Percentiles rank a stretch among this genome's conserved stretches.
These are phyloP conservation scores for Glycine soja DNA, from an alignment of 306 rosid genomes.

Conservation along the genomic window DNA sequence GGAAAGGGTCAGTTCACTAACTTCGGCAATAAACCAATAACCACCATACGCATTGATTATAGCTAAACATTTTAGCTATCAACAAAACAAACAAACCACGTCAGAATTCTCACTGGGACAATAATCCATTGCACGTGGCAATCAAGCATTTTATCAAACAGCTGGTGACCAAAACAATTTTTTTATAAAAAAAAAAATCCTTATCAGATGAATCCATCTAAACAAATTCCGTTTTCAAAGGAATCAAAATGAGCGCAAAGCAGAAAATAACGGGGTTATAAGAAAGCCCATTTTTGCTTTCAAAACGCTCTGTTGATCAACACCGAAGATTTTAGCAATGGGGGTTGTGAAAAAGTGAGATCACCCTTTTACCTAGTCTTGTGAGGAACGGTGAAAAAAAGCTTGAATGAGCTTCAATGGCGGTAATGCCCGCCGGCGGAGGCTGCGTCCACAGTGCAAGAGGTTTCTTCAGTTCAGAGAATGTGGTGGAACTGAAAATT, in stretches of 20 bases:
- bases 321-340: too few species aligned
- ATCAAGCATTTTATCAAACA: slow-evolving; percentile 34
- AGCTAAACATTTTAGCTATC: slow-evolving; percentile 5
- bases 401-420: slow-evolving; percentile 21
- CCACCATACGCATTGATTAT: background rate
- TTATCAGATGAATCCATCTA: too few species aligned
- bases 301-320: too few species aligned
- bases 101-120: background rate
- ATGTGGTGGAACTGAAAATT: background rate
- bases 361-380: slow-evolving; percentile 6
- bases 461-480: background rate
- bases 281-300: too few species aligned
- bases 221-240: too few species aligned
- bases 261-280: too few species aligned
- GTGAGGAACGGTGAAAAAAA: background rate
- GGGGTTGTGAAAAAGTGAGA: too few species aligned
- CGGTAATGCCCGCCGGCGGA: background rate
- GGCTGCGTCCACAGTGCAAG: background rate
- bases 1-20: background rate
- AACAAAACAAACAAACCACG: background rate
- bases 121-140: background rate
- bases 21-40: slow-evolving; percentile 1
- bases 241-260: too few species aligned
- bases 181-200: too few species aligned
- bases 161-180: slow-evolving; percentile 18